Evolutionary conservation across 805 yeast genomes (phyloP), one percentile per base, ranked within the genome.

Genomic region (Ogataea naganishii): DNA sequence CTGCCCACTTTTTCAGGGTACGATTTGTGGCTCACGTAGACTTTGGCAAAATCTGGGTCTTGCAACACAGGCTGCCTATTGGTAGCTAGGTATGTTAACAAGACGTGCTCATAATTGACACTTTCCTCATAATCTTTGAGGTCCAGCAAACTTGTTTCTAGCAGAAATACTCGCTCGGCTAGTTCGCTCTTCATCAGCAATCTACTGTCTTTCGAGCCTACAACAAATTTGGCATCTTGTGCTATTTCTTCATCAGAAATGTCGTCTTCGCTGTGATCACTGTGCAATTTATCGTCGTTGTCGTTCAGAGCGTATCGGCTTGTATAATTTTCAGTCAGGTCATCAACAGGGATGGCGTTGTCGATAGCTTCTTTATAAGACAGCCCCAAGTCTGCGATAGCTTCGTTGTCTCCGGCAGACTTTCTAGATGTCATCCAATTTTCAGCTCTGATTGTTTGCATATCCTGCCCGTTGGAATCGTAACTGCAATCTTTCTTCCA

Each of bases 111-210:
- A 25, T 44, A 43, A 23, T 39, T 39, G 13, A 46, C 33, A 7
- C 53, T 43, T n/a, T 33, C 33, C 29, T 42, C 39, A 14, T 36
- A 30, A 27, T 52, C 58, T 19, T 40, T 29, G 10, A 39, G 23
- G 20, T 49, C 48, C 24, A 52, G 26, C 16, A 38, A 18, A n/a
- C 47, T 36, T 2, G 47, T 35, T 26, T 49, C 53, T 27, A 41
- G 30, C 3, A 43, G 30, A 14, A 43, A 30, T n/a, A 44, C 21
- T 27, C 39, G 41, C 14, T 42, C 41, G 8, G 29, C 17, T 8
- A 35, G 24, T 18, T 33, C 34, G 18, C 14, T 19, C 30, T 4
- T 30, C 32, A n/a, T 9, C 20, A 2, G 30, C 14, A 14, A 24
- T 29, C 33, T 6, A 24, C 20, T 10, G 21, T 10, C 24, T 13